phyloP scores from a whole-genome alignment of 2,329 filamentous ascomycete species.

The Alternaria ventricosa region DNA sequence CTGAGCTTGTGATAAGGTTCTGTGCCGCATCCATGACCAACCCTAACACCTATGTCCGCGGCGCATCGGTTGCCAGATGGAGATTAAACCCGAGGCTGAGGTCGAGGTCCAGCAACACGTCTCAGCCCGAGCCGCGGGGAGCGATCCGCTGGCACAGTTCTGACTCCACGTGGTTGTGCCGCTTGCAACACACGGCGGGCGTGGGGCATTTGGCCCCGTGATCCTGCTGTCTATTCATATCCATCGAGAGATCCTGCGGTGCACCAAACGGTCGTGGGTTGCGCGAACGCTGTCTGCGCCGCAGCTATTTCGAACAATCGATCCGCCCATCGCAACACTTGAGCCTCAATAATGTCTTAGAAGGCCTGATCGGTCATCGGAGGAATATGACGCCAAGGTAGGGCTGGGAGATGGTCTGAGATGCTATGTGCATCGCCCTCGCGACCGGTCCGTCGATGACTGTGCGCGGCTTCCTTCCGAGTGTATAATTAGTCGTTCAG shows the following conservation, averaged over 20 bases:
- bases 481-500: background rate
- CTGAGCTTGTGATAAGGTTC: background rate
- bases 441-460: background rate
- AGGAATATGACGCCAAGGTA: background rate
- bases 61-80: background rate
- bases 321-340: background rate
- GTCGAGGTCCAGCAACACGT: constrained; percentile 1
- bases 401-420: background rate
- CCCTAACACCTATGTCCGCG: background rate
- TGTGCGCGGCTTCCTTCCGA: background rate
- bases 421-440: background rate
- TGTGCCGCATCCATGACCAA: background rate
- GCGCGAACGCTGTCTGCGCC: background rate
- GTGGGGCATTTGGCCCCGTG: background rate
- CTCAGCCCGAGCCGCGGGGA: background rate
- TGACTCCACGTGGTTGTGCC: constrained; percentile 3
- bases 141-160: background rate
- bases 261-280: background rate
- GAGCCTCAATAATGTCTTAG: constrained; percentile 3
- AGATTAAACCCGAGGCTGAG: background rate
- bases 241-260: background rate
- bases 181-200: background rate
- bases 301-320: constrained; percentile 2
- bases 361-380: background rate
- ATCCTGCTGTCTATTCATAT: constrained; percentile 8